Evolutionary conservation across 139 green algal species (phyloP), one percentile per base, ranked within the genome.

Genomic region (Closterium sp.): DNA sequence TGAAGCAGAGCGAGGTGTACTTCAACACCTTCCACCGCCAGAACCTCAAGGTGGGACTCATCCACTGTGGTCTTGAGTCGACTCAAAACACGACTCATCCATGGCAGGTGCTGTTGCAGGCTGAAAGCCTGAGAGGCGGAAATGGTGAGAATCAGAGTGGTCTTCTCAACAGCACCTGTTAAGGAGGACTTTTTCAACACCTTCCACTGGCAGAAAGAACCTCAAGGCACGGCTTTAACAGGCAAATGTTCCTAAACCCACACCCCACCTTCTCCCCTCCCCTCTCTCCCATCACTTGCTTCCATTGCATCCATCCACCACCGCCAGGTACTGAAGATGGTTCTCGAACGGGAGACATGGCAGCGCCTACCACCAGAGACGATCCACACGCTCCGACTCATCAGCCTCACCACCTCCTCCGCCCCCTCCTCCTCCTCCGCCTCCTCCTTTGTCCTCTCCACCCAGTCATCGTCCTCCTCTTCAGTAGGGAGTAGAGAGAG

Each of bases 21-120:
- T 94, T 94, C 89, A 91, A 91, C 27, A 31, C 92, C 28, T 93
- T 94, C 88, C 92, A 94, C 62, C 70, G 89, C n/a, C 92, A 94
- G 24, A 94, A 92, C 88, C 42, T 94, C n/a, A 89, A 94, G n/a
- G n/a, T n/a, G n/a, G n/a, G n/a, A n/a, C n/a, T n/a, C n/a, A n/a
- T n/a, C n/a, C n/a, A n/a, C n/a, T n/a, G n/a, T 31, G n/a, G n/a
- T n/a, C n/a, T n/a, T n/a, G n/a, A n/a, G n/a, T 31, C 31, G 5
- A 86, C 38, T 86, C 5, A 5, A 5, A 62, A 62, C 42, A 62
- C 42, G n/a, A n/a, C n/a, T n/a, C n/a, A n/a, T n/a, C n/a, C n/a
- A n/a, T n/a, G n/a, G n/a, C n/a, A n/a, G n/a, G n/a, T n/a, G n/a
- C n/a, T n/a, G n/a, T n/a, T n/a, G n/a, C n/a, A n/a, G n/a, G n/a